Evolutionary conservation across 208 protist species (phyloP).

Genomic region (Naegleria lovaniensis): DNA sequence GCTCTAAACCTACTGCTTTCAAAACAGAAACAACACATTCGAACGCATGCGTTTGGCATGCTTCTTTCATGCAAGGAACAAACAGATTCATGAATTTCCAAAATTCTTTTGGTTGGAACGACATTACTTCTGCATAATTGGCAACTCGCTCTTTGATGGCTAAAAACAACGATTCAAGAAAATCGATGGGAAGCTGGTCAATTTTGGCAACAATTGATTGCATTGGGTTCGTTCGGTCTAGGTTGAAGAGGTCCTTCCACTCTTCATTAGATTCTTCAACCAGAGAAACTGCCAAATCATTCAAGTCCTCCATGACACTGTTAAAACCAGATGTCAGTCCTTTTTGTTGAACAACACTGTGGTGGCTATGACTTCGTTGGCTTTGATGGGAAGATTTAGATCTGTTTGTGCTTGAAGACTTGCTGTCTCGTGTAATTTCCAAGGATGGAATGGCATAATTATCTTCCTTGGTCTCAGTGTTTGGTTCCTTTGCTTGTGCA

Average conservation of each 20-base stretch:
- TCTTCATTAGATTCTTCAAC: neutral
- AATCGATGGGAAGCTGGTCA: neutral
- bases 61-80: neutral
- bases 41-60: neutral
- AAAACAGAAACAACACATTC: neutral
- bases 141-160: neutral
- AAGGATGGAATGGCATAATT: neutral
- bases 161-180: neutral
- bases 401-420: neutral
- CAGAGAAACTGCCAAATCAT: neutral
- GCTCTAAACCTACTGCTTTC: no score
- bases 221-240: neutral
- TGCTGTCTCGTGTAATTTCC: neutral
- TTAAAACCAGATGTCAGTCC: no score
- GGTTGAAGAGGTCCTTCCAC: neutral
- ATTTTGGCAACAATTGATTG: neutral
- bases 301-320: neutral
- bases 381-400: neutral
- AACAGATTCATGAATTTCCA: conserved; percentile 2
- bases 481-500: neutral
- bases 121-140: neutral
- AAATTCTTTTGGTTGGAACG: neutral
- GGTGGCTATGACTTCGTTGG: neutral
- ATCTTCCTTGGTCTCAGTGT: neutral
- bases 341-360: neutral